Evolutionary conservation across 495 filamentous ascomycete genomes (phyloP), one percentile per base, ranked within the genome.

Genomic region (Annulohypoxylon bovei): DNA sequence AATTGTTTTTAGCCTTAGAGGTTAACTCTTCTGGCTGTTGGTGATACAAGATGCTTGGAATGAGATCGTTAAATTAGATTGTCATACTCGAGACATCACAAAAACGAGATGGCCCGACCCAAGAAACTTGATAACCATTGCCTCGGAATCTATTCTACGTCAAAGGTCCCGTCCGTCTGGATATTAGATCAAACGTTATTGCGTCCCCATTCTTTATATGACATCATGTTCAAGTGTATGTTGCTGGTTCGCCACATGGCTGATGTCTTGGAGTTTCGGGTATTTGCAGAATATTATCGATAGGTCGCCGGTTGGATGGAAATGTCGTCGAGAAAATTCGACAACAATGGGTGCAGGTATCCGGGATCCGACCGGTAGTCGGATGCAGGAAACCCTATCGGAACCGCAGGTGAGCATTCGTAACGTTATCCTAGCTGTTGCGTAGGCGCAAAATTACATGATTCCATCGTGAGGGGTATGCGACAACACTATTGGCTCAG

Each of bases 361-460:
- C 55, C 52, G 57, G 52, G 33, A 52, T 42, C 47, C 52, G 30
- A 47, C 63, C 62, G 67, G 57, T n/a, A 68, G 37, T 60, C 59
- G 67, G 54, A 74, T 68, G 72, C 72, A 65, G 63, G 37, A 18
- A 74, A 71, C 72, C 72, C 72, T 74, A 74, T 61, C 54, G 39
- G 58, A 62, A 71, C 72, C 40, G n/a, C 65, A 62, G 18, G 27
- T 50, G 59, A 65, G 20, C 14, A 50, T 49, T 68, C 30, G 37
- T 25, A 57, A 23, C 22, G 22, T 22, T 40, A 59, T 65, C 54
- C 30, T 11, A 37, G 20, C 27, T n/a, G 20, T 14, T 52, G 40
- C 18, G 32, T 9, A 1, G 53, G 39, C 4, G 39, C 30, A 49
- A 68, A 20, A 67, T 67, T 65, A 49, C 55, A 55, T 62, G 32